Conservation (phyloP, 495 filamentous ascomycete species). For the Hyaloscypha hepaticicola region DNA sequence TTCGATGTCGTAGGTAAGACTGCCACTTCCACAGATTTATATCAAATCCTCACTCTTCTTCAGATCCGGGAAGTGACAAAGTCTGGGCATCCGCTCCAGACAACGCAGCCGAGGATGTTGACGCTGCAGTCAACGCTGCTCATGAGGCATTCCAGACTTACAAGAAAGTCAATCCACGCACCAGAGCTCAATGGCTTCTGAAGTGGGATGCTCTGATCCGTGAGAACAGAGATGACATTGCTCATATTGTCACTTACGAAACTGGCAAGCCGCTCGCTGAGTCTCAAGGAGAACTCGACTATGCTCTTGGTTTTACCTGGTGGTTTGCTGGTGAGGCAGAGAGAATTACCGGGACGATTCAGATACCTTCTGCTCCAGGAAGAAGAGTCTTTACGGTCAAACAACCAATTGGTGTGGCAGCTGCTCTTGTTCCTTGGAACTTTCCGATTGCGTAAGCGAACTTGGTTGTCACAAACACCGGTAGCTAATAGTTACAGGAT, state of each 20-base stretch:
- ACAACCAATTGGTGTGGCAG: conserved; percentile 65
- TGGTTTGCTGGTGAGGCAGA: conserved; percentile 72
- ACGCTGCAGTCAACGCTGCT: conserved; percentile 56
- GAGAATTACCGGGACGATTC: conserved; percentile 61
- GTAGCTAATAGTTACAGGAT: conserved; percentile 56
- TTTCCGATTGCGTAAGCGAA: conserved; percentile 42
- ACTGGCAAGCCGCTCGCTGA: conserved; percentile 64
- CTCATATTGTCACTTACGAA: conserved; percentile 59
- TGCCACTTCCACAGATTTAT: background rate
- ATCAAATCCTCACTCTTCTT: background rate
- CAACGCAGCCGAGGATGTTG: conserved; percentile 60
- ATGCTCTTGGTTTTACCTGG: conserved; percentile 59
- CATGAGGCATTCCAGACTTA: conserved; percentile 62
- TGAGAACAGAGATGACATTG: conserved; percentile 52
- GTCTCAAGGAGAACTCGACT: conserved; percentile 58
- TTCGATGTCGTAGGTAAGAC: conserved; percentile 64
- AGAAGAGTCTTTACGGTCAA: conserved; percentile 69
- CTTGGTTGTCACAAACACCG: conserved; percentile 35
- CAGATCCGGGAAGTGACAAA: conserved; percentile 64
- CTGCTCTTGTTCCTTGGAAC: conserved; percentile 68
- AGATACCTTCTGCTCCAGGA: conserved; percentile 53
- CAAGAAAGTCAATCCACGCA: conserved; percentile 57
- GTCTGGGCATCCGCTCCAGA: conserved; percentile 64
- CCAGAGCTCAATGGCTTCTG: conserved; percentile 60
- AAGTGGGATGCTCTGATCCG: conserved; percentile 57